These are phyloP conservation scores for Talaromyces stipitatus DNA, from an alignment of 495 filamentous ascomycete genomes.

Conservation along the genomic window DNA sequence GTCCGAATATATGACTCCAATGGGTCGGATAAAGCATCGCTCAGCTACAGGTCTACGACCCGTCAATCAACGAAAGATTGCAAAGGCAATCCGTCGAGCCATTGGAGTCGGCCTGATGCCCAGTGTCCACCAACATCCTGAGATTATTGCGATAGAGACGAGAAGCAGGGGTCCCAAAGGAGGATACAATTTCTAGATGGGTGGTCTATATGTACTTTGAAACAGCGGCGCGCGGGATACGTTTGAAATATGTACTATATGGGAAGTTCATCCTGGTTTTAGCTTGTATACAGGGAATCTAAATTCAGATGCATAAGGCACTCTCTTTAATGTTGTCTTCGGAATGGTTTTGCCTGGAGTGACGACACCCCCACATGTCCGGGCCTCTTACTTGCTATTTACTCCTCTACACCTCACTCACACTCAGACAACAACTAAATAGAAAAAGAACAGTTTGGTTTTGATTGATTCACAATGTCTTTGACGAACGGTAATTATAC, in stretches of 20 bases:
- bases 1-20: slow-evolving; percentile 75
- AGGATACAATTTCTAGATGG: slow-evolving; percentile 8
- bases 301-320: too few relatives aligned
- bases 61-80: slow-evolving; percentile 86
- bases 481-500: slow-evolving; percentile 32
- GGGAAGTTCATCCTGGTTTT: neutral
- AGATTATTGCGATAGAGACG: slow-evolving; percentile 53
- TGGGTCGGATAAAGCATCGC: slow-evolving; percentile 76
- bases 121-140: slow-evolving; percentile 86
- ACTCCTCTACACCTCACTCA: neutral
- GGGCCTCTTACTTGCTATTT: neutral
- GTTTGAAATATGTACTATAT: neutral
- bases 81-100: slow-evolving; percentile 82
- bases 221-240: neutral
- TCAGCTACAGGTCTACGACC: slow-evolving; percentile 70
- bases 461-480: slow-evolving; percentile 23
- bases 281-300: neutral
- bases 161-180: slow-evolving; percentile 14
- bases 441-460: neutral
- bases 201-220: neutral
- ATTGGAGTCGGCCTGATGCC: slow-evolving; percentile 90
- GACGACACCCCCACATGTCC: neutral
- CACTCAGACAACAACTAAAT: neutral
- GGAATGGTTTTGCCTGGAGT: neutral
- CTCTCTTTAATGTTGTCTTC: neutral